Evolutionary conservation across 164 flowering plant species (phyloP), one percentile per base, ranked within the genome.

Genomic region (Nymphaea colorata): DNA sequence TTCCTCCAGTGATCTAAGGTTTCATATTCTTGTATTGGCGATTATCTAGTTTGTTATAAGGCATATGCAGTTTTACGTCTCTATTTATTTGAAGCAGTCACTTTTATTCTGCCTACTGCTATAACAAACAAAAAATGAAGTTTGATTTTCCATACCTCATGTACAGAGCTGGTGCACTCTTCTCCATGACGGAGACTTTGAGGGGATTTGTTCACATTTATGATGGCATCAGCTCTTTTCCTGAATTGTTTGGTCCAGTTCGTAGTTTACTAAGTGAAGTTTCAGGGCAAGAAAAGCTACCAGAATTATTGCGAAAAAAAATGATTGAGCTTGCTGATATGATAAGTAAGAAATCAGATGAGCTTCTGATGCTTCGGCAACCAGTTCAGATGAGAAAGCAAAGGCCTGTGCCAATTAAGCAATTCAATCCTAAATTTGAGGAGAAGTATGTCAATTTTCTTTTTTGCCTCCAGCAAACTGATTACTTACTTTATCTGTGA

Each of bases 371-470:
- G 75, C 43, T 79, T 66, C 92, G 99, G 45, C 86, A 68, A 65
- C 97, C 99, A 59, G 85, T 95, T 62, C 86, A 85, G 78, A 82
- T 95, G 96, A 78, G 84, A 72, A 90, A 86, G 81, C 81, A 84
- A 64, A 93, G 87, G 84, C 91, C 87, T 65, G 84, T 82, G 69
- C 83, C 90, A 6, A 85, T 92, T 70, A 87, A 82, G 76, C 66
- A 78, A 70, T 74, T 82, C 4, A 83, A 76, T 76, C 98, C 97
- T 2, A 92, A 86, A 75, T 92, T 87, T 73, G 99, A 92, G 73
- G 96, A 90, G 76, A 84, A 87, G 99, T 91, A 88, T 77, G 44
- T 55, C 41, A 10, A 41, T 25, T 51, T 70, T 61, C 16, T 55
- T 55, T 25, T 25, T 25, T 25, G 36, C 36, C 36, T 25, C 36